A percentile compares a stretch with the other conserved stretches of the same genome.
Conservation (phyloP, 257 asterid species). For the Solanum sejunctum region DNA sequence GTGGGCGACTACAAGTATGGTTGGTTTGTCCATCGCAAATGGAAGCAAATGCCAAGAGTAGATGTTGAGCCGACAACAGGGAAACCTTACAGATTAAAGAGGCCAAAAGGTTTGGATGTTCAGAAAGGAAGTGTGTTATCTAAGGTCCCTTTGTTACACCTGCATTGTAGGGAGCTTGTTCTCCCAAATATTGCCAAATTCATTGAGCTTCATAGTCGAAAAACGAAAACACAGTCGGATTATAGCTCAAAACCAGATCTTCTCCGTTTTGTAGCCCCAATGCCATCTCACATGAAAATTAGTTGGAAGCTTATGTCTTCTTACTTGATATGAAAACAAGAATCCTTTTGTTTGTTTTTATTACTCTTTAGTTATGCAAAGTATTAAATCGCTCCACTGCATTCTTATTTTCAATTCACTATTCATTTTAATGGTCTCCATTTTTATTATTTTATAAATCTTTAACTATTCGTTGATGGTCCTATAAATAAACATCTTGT, state of each 20-base stretch:
- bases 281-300: slow-evolving; percentile 94
- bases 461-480: too few species aligned
- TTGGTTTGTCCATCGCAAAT: slow-evolving; percentile 70
- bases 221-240: neutral
- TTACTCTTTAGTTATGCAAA: too few species aligned
- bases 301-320: slow-evolving; percentile 90
- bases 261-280: slow-evolving; percentile 69
- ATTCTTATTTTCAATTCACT: too few species aligned
- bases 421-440: too few species aligned
- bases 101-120: slow-evolving; percentile 82
- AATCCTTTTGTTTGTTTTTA: neutral
- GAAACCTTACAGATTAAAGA: slow-evolving; percentile 52
- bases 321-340: slow-evolving; percentile 22
- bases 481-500: too few species aligned
- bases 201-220: slow-evolving; percentile 28
- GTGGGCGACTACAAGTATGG: slow-evolving; percentile 93
- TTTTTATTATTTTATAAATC: too few species aligned
- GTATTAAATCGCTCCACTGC: too few species aligned
- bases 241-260: slow-evolving; percentile 30
- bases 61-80: slow-evolving; percentile 71
- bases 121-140: slow-evolving; percentile 90
- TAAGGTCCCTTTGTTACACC: slow-evolving; percentile 78
- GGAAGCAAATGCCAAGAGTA: slow-evolving; percentile 92
- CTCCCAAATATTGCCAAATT: slow-evolving; percentile 74
- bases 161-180: slow-evolving; percentile 84